Base-by-base conservation (phyloP, 805 yeast genomes). In the Jamesozyma rosinii region DNA sequence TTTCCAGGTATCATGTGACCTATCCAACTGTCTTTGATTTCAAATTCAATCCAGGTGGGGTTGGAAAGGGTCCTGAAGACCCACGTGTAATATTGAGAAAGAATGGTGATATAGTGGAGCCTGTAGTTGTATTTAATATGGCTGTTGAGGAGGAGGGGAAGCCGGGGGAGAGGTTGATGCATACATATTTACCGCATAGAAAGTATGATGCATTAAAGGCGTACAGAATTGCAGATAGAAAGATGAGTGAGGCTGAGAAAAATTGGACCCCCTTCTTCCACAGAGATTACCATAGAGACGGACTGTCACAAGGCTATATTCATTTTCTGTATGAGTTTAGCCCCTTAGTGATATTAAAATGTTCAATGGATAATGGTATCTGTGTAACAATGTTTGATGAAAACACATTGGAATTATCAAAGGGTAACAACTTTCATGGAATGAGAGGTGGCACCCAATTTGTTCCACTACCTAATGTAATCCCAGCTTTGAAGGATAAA, bases 281-380 rank as follows among this genome's bases (percentile, higher is more conserved):
- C 20, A 43, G 38, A 31, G 15, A 10, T 6, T 5, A 15, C 3
- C 10, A 24, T 5, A 18, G 20, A 22, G 32, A 21, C 27, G 10
- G 44, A 9, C 44, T 40, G 34, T 52, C 59, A 14, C 41, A 46
- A 6, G 55, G 57, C 19, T 40, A 24, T 36, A 48, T 54, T 36
- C 43, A 51, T 36, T 50, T 53, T 38, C 46, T 53, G 20, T 48
- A 50, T 40, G 44, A 47, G 21, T 52, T 46, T 40, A 40, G 43
- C 8, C 58, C 58, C 10, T 20, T 53, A 19, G 49, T 45, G 32
- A 46, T 54, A 19, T 37, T 54, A n/a, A 49, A 49, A 42, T 54
- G 58, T 40, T 50, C 53, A 1, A 42, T 54, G 37, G 41, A 45
- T 42, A 50, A 48, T 35, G 58, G 56, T 30, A 19, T 33, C 26